Evolutionary conservation across 2,329 filamentous ascomycete species (phyloP), one percentile per base, ranked within the genome.

Genomic region (Fusarium nurragi): DNA sequence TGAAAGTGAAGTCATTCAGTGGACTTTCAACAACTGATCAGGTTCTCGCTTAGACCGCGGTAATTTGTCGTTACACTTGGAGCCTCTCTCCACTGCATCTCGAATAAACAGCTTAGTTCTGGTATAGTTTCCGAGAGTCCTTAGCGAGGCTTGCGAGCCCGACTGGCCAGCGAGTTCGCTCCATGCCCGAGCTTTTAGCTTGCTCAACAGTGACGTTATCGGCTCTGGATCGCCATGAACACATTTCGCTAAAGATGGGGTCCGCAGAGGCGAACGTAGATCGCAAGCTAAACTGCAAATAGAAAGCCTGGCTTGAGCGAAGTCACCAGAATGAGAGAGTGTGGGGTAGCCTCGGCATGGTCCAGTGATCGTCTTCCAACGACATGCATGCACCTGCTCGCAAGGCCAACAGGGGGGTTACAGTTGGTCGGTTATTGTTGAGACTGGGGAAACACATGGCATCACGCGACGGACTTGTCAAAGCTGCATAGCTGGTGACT

Each of bases 221-320:
- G 18, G 21, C 30, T 19, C 32, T 8, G 6, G 32, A 34, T 34
- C 32, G 32, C 32, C 32, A 34, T 34, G 4, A n/a, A 34, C 16
- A 34, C 32, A 47, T 34, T 5, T 7, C 4, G 22, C 21, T 30
- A 30, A 32, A 8, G 18, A 22, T 23, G 48, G 43, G 32, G 19
- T 30, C 25, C 32, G 56, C 54, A 47, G 44, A 37, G 19, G n/a
- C 5, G 26, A 37, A 22, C 16, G 34, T 38, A 38, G 60, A 66
- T 65, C 62, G 62, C 62, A 65, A 65, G 46, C 62, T 65, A 65
- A 58, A 65, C 62, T 46, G 3, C 4, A 58, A 46, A 38, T 4
- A 47, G 46, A 38, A 49, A n/a, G 16, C 18, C 12, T 34, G 32
- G 5, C 10, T 30, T 21, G 26, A 21, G 12, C 26, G 14, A 32